Percentiles rank a stretch among this genome's conserved stretches.
phyloP scores from a whole-genome alignment of 108 stramenopile species.

The Cylindrotheca closterium region DNA sequence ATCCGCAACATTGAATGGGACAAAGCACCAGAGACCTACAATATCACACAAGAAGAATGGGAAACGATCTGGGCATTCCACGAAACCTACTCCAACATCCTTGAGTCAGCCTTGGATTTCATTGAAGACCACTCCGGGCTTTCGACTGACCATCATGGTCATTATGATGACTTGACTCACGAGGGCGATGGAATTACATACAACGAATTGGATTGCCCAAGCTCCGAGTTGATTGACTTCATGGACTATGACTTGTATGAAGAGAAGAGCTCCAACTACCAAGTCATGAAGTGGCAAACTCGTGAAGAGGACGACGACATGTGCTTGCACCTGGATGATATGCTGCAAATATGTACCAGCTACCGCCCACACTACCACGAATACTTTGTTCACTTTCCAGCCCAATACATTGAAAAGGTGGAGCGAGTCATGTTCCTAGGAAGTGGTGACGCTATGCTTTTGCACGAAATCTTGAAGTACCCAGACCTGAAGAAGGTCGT shows the following conservation, averaged over 20 bases:
- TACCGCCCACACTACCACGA: constrained; percentile 57
- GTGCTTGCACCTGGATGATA: constrained; percentile 70
- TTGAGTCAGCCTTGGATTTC: constrained; percentile 10
- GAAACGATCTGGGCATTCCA: constrained; percentile 31
- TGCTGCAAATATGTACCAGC: constrained; percentile 41
- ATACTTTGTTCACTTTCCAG: constrained; percentile 36
- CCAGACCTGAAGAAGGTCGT: constrained; percentile 35
- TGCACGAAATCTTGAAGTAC: constrained; percentile 47
- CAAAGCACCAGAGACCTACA: constrained; percentile 6
- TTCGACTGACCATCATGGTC: constrained; percentile 2
- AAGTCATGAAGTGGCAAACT: constrained; percentile 19
- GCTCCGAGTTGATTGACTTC: not conserved
- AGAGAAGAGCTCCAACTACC: constrained; percentile 22
- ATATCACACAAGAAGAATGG: constrained; percentile 29
- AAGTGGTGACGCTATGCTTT: constrained; percentile 34
- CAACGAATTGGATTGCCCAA: not conserved
- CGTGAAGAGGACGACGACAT: constrained; percentile 29
- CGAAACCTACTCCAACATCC: constrained; percentile 14
- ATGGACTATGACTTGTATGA: constrained; percentile 19
- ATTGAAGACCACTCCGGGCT: not conserved
- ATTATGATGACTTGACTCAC: constrained; percentile 7
- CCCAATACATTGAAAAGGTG: constrained; percentile 19
- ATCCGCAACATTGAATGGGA: constrained; percentile 20
- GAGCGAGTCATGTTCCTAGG: constrained; percentile 30
- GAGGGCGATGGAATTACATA: not conserved